phyloP scores from a whole-genome alignment of 1,284 basidiomycete genomes.

The Xerocomus cyaneibrunnescens region DNA sequence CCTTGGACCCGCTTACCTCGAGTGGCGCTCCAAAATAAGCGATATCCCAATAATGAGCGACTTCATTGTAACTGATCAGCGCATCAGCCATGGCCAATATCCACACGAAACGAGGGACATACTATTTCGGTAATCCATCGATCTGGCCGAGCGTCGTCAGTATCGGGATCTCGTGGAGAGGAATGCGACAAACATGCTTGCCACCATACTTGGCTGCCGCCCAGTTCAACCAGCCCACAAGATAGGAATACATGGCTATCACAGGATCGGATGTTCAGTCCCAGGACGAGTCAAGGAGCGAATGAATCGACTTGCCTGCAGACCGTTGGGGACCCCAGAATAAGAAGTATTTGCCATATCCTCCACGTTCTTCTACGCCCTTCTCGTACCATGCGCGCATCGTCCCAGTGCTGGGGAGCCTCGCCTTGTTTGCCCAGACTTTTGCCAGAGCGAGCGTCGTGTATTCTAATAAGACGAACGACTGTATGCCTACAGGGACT shows the following conservation, averaged over 20 bases:
- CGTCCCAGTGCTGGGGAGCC: constrained; percentile 4
- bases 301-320: constrained; percentile 4
- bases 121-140: constrained; percentile 5
- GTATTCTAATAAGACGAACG: neutral
- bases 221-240: constrained; percentile 14
- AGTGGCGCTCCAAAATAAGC: neutral
- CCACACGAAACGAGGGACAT: neutral
- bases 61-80: neutral
- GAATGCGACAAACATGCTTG: constrained; percentile 9
- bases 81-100: neutral
- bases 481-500: neutral
- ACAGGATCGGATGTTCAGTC: neutral
- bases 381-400: constrained; percentile 6
- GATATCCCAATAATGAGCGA: neutral
- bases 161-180: neutral
- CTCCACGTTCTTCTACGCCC: constrained; percentile 6
- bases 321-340: neutral
- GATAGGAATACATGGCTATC: neutral
- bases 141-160: neutral
- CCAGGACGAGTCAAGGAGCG: neutral
- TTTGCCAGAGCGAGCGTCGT: constrained; percentile 15
- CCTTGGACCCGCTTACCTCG: neutral
- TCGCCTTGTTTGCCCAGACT: constrained; percentile 20
- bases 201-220: constrained; percentile 14
- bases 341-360: constrained; percentile 14